Percentiles rank a stretch among this genome's conserved stretches.
Conservation (phyloP, 2,329 filamentous ascomycete genomes). For the Penicillium sp. region DNA sequence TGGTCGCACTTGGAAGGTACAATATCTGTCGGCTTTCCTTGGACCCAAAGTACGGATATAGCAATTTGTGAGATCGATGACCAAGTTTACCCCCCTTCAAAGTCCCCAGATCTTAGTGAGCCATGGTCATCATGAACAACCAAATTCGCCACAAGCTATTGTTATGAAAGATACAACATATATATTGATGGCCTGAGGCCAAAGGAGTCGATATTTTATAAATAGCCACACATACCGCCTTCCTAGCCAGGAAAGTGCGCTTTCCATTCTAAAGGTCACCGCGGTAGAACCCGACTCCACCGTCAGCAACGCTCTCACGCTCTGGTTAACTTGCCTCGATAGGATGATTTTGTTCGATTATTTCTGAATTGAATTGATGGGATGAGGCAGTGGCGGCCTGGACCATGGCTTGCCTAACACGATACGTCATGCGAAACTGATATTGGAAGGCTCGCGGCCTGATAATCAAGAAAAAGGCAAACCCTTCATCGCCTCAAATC, state of each 20-base stretch:
- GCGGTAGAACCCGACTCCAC: conserved; percentile 47
- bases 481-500: neutral
- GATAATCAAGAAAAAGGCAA: neutral
- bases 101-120: conserved; percentile 47
- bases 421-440: neutral
- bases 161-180: neutral
- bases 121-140: conserved; percentile 50
- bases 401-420: neutral
- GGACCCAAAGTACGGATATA: conserved; percentile 35
- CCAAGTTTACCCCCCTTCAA: conserved; percentile 45
- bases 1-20: conserved; percentile 43
- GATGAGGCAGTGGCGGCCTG: neutral
- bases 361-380: neutral
- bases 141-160: conserved; percentile 39
- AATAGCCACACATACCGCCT: neutral
- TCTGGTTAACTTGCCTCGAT: conserved; percentile 47
- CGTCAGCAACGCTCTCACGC: conserved; percentile 48
- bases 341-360: conserved; percentile 48
- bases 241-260: conserved; percentile 28
- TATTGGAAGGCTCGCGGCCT: neutral
- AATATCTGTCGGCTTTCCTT: conserved; percentile 24
- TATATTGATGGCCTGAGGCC: too few species aligned
- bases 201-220: neutral
- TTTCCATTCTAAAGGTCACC: conserved; percentile 47
- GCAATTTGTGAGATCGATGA: conserved; percentile 38